Evolutionary conservation across 139 green algal genomes (phyloP).

Genomic region (Tetradesmus lagerheimii): DNA sequence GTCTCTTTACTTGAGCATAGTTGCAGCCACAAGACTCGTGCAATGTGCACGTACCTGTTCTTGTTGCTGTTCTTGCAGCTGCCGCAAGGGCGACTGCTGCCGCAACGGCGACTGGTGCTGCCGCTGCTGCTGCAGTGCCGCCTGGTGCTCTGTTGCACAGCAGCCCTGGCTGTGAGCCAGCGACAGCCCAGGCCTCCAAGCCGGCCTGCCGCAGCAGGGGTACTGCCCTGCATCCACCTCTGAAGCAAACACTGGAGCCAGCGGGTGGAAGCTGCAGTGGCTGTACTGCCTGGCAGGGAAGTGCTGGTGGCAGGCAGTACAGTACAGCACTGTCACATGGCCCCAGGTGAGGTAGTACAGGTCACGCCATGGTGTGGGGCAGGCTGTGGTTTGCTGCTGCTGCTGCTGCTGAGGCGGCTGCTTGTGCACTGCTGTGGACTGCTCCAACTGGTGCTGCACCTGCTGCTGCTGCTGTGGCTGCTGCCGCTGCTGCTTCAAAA

Average conservation of each 20-base stretch:
- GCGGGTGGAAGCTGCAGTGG: conserved; percentile 35
- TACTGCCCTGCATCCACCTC: conserved; percentile 5
- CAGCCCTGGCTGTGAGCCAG: conserved; percentile 9
- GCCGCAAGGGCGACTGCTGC: not conserved
- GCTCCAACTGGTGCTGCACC: not conserved
- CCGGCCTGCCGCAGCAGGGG: conserved; percentile 22
- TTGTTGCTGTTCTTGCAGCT: not conserved
- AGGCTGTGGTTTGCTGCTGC: not conserved
- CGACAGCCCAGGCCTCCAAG: conserved; percentile 9
- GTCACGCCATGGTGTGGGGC: not conserved
- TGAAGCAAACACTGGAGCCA: conserved; percentile 24
- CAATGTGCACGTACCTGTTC: too few relatives aligned
- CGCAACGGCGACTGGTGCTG: not conserved
- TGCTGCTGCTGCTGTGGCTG: conserved; percentile 1
- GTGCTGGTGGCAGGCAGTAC: conserved; percentile 35
- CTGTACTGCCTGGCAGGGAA: conserved; percentile 42
- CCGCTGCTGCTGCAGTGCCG: not conserved
- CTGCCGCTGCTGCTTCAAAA: conserved; percentile 8
- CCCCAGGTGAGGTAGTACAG: conserved; percentile 46
- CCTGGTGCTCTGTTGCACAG: conserved; percentile 26
- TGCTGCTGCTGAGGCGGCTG: not conserved
- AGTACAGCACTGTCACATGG: conserved; percentile 47
- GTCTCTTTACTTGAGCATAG: too few relatives aligned
- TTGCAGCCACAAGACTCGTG: too few relatives aligned
- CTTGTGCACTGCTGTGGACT: not conserved